Evolutionary conservation across 352 stramenopile species (phyloP).

Genomic region (Pythium vanterpoolii): DNA sequence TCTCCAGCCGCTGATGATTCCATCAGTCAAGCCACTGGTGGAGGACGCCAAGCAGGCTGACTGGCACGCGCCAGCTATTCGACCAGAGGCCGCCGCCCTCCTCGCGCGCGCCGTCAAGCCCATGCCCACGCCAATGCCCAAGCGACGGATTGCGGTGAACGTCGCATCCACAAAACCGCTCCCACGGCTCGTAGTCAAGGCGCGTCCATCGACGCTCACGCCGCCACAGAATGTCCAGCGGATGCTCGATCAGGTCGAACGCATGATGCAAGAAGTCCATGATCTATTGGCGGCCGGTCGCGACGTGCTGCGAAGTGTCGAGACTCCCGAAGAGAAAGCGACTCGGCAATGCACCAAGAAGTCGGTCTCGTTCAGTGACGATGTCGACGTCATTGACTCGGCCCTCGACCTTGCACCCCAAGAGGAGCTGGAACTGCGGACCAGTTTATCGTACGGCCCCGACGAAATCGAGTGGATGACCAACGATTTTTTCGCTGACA

Average conservation of each 20-base stretch:
- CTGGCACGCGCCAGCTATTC: background rate
- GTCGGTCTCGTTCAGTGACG: conserved; percentile 14
- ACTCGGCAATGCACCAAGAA: background rate
- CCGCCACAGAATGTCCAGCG: conserved; percentile 18
- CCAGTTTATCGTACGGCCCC: conserved; percentile 8
- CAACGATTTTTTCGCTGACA: conserved; percentile 17
- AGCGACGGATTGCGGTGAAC: conserved; percentile 13
- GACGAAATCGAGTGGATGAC: conserved; percentile 23
- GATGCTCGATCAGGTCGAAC: conserved; percentile 31
- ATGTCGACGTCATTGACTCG: conserved; percentile 10
- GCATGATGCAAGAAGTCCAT: conserved; percentile 28
- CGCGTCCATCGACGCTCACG: conserved; percentile 17
- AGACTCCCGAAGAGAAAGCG: background rate
- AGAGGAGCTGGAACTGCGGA: conserved; percentile 9
- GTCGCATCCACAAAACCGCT: conserved; percentile 12
- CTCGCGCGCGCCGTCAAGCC: background rate
- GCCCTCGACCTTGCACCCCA: background rate
- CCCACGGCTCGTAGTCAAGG: conserved; percentile 19
- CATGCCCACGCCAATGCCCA: conserved; percentile 5
- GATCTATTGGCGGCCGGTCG: conserved; percentile 20
- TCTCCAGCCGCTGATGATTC: conserved; percentile 5
- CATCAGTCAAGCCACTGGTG: conserved; percentile 14
- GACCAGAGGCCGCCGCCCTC: conserved; percentile 1
- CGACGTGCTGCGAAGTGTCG: conserved; percentile 12
- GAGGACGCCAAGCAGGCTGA: background rate